phyloP scores from a whole-genome alignment of 257 asterid species.

The Hygrophila difformis region DNA sequence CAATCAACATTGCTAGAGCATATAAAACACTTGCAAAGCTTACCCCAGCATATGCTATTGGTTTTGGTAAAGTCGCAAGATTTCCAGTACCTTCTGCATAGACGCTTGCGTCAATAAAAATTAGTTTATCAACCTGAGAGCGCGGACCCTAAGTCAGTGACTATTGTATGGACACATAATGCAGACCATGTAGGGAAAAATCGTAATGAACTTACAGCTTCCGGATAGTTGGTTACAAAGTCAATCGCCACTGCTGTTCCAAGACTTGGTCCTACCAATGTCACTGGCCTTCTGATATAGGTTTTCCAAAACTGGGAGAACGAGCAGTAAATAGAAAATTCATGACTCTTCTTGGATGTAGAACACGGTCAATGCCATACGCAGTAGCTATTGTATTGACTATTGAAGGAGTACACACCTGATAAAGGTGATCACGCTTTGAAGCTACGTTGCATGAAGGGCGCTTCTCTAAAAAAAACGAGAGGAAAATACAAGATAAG shows the following conservation, averaged over 20 bases:
- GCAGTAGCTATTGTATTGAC: no score
- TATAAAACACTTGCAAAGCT: neutral
- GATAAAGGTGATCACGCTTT: slow-evolving; percentile 59
- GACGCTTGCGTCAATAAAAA: slow-evolving; percentile 59
- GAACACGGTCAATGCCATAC: neutral
- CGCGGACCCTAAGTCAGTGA: slow-evolving; percentile 9
- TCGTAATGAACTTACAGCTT: slow-evolving; percentile 43
- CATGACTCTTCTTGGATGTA: neutral
- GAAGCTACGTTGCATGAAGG: slow-evolving; percentile 70
- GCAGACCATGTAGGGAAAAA: neutral
- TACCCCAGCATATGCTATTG: slow-evolving; percentile 62
- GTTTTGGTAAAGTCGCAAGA: slow-evolving; percentile 38
- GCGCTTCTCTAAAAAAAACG: slow-evolving; percentile 30
- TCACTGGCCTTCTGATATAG: slow-evolving; percentile 67
- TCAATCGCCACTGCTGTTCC: slow-evolving; percentile 84
- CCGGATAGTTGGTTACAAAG: slow-evolving; percentile 69
- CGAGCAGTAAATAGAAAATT: neutral
- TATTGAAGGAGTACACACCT: slow-evolving; percentile 20
- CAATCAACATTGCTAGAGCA: neutral
- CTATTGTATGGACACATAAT: neutral
- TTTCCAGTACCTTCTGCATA: slow-evolving; percentile 48
- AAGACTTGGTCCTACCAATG: slow-evolving; percentile 81
- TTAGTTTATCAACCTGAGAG: slow-evolving; percentile 57
- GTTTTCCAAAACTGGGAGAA: slow-evolving; percentile 60
- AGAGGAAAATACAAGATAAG: slow-evolving; percentile 11